Conservation (phyloP, 371 early-diverging fungal genomes). For the Saksenaea oblongispora region DNA sequence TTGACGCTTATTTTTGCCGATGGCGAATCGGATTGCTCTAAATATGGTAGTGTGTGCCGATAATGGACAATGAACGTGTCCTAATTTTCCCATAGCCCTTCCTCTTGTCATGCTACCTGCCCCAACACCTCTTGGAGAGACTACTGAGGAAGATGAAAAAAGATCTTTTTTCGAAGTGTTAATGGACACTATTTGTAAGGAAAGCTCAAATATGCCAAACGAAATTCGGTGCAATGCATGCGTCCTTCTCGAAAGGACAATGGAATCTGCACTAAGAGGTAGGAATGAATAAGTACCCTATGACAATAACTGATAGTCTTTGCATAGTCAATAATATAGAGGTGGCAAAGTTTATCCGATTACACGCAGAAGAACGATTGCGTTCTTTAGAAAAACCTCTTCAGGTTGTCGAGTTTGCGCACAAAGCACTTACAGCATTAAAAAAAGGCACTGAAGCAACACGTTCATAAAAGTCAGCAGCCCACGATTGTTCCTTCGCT, state of each 20-base stretch:
- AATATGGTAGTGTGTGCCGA: conserved; percentile 3
- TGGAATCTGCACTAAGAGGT: conserved; percentile 40
- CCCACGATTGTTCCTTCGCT: background rate
- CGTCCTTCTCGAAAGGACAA: conserved; percentile 47
- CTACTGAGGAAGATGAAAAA: conserved; percentile 19
- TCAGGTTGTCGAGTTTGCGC: background rate
- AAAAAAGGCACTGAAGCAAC: background rate
- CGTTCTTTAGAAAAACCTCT: background rate
- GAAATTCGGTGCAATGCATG: conserved; percentile 56
- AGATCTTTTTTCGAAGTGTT: conserved; percentile 49
- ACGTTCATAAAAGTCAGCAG: background rate
- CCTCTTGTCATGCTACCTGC: conserved; percentile 17
- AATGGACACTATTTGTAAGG: conserved; percentile 34
- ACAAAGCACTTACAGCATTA: conserved; percentile 6
- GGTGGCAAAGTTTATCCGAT: background rate
- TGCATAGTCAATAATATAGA: background rate
- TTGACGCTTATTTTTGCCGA: conserved; percentile 54
- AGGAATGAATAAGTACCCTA: conserved; percentile 2
- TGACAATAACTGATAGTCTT: background rate
- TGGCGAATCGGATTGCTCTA: conserved; percentile 15
- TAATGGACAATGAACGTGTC: conserved; percentile 16
- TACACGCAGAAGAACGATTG: background rate
- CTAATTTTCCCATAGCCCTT: conserved; percentile 24
- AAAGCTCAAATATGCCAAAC: conserved; percentile 20
- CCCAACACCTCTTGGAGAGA: conserved; percentile 18